phyloP scores from a whole-genome alignment of 257 asterid genomes.

The Fraxinus quadrangulata region DNA sequence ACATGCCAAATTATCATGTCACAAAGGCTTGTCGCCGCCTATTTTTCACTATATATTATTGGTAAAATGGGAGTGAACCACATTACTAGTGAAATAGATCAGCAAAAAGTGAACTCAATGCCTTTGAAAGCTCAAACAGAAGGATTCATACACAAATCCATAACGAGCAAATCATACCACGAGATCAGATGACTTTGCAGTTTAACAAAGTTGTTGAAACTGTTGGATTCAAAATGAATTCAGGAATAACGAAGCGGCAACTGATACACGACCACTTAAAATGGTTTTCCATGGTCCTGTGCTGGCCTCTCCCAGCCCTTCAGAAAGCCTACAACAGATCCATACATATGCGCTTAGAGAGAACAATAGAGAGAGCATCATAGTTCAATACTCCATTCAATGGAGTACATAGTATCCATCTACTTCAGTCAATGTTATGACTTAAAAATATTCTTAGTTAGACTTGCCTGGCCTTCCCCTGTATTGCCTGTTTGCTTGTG shows the following conservation, averaged over 20 bases:
- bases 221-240: not conserved
- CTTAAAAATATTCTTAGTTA: not conserved
- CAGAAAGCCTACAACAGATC: constrained; percentile 51
- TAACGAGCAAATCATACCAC: not conserved
- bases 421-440: not conserved
- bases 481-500: not conserved
- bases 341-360: not conserved
- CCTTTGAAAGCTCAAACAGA: not conserved
- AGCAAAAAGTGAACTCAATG: not conserved
- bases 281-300: constrained; percentile 66
- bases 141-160: not conserved
- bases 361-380: not conserved
- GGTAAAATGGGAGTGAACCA: not conserved
- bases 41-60: not conserved
- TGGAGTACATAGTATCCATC: not conserved
- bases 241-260: not conserved
- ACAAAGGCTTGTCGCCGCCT: not conserved
- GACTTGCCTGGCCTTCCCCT: not conserved
- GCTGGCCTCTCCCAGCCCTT: constrained; percentile 74
- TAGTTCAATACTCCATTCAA: not conserved
- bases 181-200: not conserved
- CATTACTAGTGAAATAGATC: not conserved
- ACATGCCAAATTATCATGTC: not conserved
- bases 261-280: constrained; percentile 37
- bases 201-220: not conserved